Evolutionary conservation across 192 early-diverging fungal genomes (phyloP).

Genomic region (Podila horticola): DNA sequence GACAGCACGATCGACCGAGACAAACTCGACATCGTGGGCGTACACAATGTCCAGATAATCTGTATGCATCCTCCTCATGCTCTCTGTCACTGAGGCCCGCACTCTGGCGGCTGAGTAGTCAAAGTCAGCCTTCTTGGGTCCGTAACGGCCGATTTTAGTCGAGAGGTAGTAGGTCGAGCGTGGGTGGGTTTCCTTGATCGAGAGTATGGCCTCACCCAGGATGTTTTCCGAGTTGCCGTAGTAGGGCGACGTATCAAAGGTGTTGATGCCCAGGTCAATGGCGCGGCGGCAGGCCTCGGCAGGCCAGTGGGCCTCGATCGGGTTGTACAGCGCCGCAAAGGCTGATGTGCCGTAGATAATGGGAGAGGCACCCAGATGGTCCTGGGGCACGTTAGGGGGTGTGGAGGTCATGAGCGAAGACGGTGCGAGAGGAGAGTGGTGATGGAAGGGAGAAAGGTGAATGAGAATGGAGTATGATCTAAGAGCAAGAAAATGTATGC

Average conservation of each 20-base stretch:
- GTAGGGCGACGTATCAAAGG: constrained; percentile 80
- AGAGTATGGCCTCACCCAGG: constrained; percentile 67
- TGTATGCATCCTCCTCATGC: constrained; percentile 67
- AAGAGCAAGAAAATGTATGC: background rate
- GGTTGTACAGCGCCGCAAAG: constrained; percentile 61
- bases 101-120: constrained; percentile 69
- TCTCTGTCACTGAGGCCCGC: constrained; percentile 62
- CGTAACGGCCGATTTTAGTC: constrained; percentile 83
- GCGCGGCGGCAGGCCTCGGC: constrained; percentile 59
- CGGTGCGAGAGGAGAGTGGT: background rate
- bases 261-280: constrained; percentile 68
- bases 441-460: background rate
- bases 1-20: constrained; percentile 60
- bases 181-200: constrained; percentile 61
- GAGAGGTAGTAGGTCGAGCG: constrained; percentile 73
- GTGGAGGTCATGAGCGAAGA: background rate
- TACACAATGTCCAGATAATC: constrained; percentile 77
- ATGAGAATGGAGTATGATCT: background rate
- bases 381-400: constrained; percentile 22
- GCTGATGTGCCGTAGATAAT: constrained; percentile 64
- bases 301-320: constrained; percentile 55
- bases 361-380: constrained; percentile 53
- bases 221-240: constrained; percentile 75
- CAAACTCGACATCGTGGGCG: constrained; percentile 86
- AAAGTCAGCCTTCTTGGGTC: constrained; percentile 65